These are phyloP conservation scores for Aechmea fasciata DNA, from an alignment of 176 grass and related monocot genomes.

Conservation along the genomic window DNA sequence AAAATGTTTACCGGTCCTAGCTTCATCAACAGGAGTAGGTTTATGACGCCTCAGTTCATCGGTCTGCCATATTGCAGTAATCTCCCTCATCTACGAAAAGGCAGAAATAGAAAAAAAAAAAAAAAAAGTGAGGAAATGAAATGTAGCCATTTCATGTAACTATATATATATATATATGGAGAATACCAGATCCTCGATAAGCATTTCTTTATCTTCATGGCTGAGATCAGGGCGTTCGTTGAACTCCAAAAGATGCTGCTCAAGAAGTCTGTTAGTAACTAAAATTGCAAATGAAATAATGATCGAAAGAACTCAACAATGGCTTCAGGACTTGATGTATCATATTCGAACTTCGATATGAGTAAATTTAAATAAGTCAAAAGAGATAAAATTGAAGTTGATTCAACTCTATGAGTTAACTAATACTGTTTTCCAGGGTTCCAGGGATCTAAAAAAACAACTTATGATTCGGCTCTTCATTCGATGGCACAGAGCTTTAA, in stretches of 20 bases:
- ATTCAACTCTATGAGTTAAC: no score
- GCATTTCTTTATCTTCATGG: slow-evolving; percentile 83
- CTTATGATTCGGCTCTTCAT: no score
- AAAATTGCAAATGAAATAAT: not conserved
- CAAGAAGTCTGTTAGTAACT: slow-evolving; percentile 8
- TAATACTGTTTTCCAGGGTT: no score
- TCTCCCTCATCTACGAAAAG: slow-evolving; percentile 59
- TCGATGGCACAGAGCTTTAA: no score
- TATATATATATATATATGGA: slow-evolving; percentile 1
- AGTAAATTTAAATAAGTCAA: not conserved
- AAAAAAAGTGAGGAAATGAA: not conserved
- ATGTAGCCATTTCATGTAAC: slow-evolving; percentile 5
- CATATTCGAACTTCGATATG: no score
- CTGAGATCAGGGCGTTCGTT: slow-evolving; percentile 85
- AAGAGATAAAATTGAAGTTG: not conserved
- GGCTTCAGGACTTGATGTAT: not conserved
- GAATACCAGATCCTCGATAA: slow-evolving; percentile 87
- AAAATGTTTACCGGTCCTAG: slow-evolving; percentile 55
- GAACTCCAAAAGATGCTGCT: slow-evolving; percentile 84
- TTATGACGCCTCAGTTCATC: slow-evolving; percentile 91
- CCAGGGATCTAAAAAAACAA: no score
- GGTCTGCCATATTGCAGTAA: slow-evolving; percentile 89
- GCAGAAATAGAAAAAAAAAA: slow-evolving; percentile 2
- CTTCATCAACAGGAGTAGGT: slow-evolving; percentile 96
- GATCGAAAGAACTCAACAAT: not conserved